phyloP scores from a whole-genome alignment of 805 yeast genomes.

The Hermanozyma aechmeae region DNA sequence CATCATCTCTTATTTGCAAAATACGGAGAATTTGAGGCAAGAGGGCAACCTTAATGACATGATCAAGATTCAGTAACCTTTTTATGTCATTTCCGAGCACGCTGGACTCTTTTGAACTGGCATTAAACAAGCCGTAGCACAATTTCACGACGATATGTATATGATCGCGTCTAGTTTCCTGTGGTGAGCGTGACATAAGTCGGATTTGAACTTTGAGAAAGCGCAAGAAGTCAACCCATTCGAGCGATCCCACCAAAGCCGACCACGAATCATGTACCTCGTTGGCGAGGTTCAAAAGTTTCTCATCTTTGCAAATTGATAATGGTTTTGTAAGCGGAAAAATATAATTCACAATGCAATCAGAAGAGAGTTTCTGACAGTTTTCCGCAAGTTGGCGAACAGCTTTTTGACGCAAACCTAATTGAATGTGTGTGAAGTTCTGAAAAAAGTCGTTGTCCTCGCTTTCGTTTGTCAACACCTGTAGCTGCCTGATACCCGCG shows the following conservation, averaged over 20 bases:
- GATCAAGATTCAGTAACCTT: too few relatives aligned
- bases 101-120: too few relatives aligned
- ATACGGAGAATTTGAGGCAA: too few relatives aligned
- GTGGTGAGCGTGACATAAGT: too few relatives aligned
- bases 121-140: too few relatives aligned
- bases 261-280: slow-evolving; percentile 62
- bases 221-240: too few relatives aligned
- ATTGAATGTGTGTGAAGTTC: slow-evolving; percentile 75
- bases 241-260: slow-evolving; percentile 40
- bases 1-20: slow-evolving; percentile 61
- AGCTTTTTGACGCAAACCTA: slow-evolving; percentile 81
- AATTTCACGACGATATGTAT: too few relatives aligned
- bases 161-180: too few relatives aligned
- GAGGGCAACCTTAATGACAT: too few relatives aligned
- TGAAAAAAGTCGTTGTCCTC: slow-evolving; percentile 77
- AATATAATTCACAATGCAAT: slow-evolving; percentile 66
- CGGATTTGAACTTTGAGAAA: too few relatives aligned
- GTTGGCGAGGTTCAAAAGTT: slow-evolving; percentile 49
- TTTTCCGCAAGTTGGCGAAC: slow-evolving; percentile 51
- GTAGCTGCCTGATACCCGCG: slow-evolving; percentile 57
- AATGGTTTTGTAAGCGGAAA: slow-evolving; percentile 81
- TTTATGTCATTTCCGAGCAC: too few relatives aligned
- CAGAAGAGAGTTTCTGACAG: slow-evolving; percentile 37
- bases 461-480: slow-evolving; percentile 50
- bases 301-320: slow-evolving; percentile 50